Conservation (phyloP, 441 rosid species). For the Geranium incanum region DNA sequence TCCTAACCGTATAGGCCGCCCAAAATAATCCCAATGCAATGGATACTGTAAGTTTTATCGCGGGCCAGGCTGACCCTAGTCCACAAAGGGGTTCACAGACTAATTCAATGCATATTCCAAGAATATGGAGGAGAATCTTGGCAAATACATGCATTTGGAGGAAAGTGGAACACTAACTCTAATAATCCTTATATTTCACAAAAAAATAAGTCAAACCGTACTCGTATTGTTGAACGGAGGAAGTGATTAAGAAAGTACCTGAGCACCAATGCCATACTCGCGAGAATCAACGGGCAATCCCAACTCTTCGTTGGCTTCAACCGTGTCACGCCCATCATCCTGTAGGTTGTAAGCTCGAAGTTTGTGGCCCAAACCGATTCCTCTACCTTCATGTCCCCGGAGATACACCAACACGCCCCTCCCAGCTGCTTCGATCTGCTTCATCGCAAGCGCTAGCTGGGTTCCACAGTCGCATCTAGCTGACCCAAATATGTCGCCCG, state of each 20-base stretch:
- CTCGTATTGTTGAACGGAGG: neutral
- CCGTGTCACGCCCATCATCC: constrained; percentile 37
- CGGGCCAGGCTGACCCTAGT: too few species aligned
- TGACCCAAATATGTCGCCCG: constrained; percentile 61
- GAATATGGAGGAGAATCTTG: too few species aligned
- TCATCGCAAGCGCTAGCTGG: constrained; percentile 54
- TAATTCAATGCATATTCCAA: too few species aligned
- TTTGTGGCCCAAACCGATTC: constrained; percentile 52
- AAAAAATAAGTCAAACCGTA: neutral
- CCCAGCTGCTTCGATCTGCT: constrained; percentile 47
- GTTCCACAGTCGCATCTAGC: constrained; percentile 46
- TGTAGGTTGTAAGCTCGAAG: constrained; percentile 43
- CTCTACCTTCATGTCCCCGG: constrained; percentile 60
- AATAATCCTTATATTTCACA: too few species aligned
- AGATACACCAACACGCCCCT: constrained; percentile 55
- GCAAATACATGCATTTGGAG: too few species aligned
- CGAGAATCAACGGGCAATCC: constrained; percentile 51
- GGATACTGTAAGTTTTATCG: too few species aligned
- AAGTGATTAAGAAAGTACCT: constrained; percentile 25
- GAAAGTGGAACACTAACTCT: too few species aligned
- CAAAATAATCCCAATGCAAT: too few species aligned
- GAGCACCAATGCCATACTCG: constrained; percentile 58
- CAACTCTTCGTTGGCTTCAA: constrained; percentile 36
- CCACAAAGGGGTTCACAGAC: too few species aligned
- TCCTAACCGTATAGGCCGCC: too few species aligned